A percentile compares a stretch with the other conserved stretches of the same genome.
phyloP scores from a whole-genome alignment of 768 basidiomycete species.

The Sporobolomyces phaffii region DNA sequence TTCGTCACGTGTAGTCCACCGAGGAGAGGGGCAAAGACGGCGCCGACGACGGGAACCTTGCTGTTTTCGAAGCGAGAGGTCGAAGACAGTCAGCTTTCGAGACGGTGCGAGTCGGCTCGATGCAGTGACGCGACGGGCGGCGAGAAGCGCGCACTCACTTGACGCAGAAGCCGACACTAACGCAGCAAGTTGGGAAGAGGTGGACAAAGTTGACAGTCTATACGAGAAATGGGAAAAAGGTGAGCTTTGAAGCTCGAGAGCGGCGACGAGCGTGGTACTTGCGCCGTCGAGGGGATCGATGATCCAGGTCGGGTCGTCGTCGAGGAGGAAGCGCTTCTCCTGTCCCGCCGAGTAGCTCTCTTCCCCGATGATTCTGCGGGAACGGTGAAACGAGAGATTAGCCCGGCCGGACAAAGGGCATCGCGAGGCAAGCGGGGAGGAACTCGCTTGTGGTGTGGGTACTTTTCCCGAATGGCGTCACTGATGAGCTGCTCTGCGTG shows the following conservation, averaged over 20 bases:
- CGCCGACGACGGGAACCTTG: conserved; percentile 40
- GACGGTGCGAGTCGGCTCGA: no score
- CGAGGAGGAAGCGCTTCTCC: conserved; percentile 41
- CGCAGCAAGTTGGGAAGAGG: conserved; percentile 40
- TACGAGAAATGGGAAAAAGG: background rate
- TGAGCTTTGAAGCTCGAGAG: background rate
- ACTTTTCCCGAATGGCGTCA: conserved; percentile 27
- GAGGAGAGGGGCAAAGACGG: conserved; percentile 39
- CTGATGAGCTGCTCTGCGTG: conserved; percentile 36
- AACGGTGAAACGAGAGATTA: background rate
- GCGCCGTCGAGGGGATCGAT: conserved; percentile 40
- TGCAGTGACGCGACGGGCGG: no score
- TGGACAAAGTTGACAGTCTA: conserved; percentile 43
- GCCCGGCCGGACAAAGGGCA: background rate
- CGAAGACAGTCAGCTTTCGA: background rate
- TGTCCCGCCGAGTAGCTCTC: conserved; percentile 41
- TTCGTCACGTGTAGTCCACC: conserved; percentile 37
- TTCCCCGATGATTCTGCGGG: conserved; percentile 40
- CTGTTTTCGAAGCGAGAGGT: conserved; percentile 1
- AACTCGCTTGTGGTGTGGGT: conserved; percentile 36
- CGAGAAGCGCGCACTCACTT: conserved; percentile 16
- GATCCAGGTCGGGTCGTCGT: conserved; percentile 40
- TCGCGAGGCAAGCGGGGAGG: background rate
- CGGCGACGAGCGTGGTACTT: background rate
- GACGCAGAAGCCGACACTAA: conserved; percentile 40